phyloP scores from a whole-genome alignment of 139 green algal species.

The Pedinophyceae sp. region DNA sequence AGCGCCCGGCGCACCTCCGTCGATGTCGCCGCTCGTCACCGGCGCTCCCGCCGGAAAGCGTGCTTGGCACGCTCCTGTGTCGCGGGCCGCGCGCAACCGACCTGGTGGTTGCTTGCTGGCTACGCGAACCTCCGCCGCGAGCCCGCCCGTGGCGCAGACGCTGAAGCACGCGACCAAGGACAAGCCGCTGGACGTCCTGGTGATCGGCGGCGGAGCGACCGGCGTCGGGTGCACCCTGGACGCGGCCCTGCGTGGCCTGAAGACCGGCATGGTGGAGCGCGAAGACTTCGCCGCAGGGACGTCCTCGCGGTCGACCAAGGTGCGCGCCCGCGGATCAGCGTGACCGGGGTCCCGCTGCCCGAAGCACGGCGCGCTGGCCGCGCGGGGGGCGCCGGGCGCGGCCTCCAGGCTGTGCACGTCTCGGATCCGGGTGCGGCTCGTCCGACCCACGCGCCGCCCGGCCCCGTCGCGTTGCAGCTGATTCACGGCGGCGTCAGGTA shows the following conservation, averaged over 20 bases:
- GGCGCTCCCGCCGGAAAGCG: too few relatives aligned
- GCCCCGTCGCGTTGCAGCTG: slow-evolving; percentile 17
- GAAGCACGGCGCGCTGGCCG: too few relatives aligned
- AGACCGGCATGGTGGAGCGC: slow-evolving; percentile 67
- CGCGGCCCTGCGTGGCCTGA: slow-evolving; percentile 43
- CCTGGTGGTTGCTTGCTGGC: too few relatives aligned
- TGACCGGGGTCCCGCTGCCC: too few relatives aligned
- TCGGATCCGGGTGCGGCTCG: neutral
- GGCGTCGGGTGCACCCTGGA: slow-evolving; percentile 80
- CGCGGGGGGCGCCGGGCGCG: too few relatives aligned
- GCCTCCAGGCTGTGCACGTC: neutral
- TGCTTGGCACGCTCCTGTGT: too few relatives aligned
- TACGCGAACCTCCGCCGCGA: too few relatives aligned
- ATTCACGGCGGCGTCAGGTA: slow-evolving; percentile 93
- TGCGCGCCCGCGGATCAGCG: too few relatives aligned
- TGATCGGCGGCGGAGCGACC: slow-evolving; percentile 92
- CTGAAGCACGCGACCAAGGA: slow-evolving; percentile 15
- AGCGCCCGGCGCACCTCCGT: too few relatives aligned
- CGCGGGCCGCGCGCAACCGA: too few relatives aligned
- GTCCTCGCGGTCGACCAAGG: slow-evolving; percentile 87
- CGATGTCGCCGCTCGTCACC: too few relatives aligned
- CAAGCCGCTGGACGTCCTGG: slow-evolving; percentile 65
- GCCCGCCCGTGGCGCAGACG: too few relatives aligned
- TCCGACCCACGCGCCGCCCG: neutral
- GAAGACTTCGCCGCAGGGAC: slow-evolving; percentile 90